Percentiles rank a stretch among this genome's conserved stretches.
phyloP scores from a whole-genome alignment of 805 yeast species.

The Komagataella populi region DNA sequence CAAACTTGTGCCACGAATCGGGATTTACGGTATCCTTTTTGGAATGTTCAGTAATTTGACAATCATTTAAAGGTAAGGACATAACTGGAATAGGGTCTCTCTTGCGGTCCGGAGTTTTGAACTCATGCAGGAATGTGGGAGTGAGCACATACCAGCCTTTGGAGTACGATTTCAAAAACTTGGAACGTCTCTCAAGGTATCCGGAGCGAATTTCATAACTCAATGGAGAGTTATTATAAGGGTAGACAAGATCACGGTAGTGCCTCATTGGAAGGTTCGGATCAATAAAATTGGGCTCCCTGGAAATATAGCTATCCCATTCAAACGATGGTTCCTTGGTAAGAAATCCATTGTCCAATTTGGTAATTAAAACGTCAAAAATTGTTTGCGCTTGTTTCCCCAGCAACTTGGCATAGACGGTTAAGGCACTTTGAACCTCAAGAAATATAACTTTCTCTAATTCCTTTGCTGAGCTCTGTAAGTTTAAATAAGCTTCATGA shows the following conservation, averaged over 20 bases:
- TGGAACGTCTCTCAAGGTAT: slow-evolving; percentile 76
- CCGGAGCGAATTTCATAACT: slow-evolving; percentile 65
- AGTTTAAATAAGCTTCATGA: slow-evolving; percentile 78
- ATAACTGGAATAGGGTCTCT: slow-evolving; percentile 72
- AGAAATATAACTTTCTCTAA: slow-evolving; percentile 77
- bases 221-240: slow-evolving; percentile 55
- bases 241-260: slow-evolving; percentile 47
- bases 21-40: slow-evolving; percentile 47
- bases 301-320: slow-evolving; percentile 74
- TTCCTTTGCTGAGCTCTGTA: slow-evolving; percentile 80
- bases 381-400: slow-evolving; percentile 66
- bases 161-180: slow-evolving; percentile 82
- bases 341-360: slow-evolving; percentile 55
- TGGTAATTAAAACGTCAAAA: slow-evolving; percentile 50
- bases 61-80: slow-evolving; percentile 69
- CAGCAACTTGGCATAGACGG: slow-evolving; percentile 54
- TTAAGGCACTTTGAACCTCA: slow-evolving; percentile 75
- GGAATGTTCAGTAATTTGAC: slow-evolving; percentile 74
- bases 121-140: slow-evolving; percentile 80
- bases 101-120: slow-evolving; percentile 70
- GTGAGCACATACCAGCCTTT: slow-evolving; percentile 87
- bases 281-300: slow-evolving; percentile 61
- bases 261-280: slow-evolving; percentile 49
- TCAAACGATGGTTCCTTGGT: slow-evolving; percentile 71
- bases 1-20: slow-evolving; percentile 58